A percentile compares a stretch with the other conserved stretches of the same genome.
Conservation (phyloP, 495 filamentous ascomycete genomes). For the Elasticomyces elasticus region DNA sequence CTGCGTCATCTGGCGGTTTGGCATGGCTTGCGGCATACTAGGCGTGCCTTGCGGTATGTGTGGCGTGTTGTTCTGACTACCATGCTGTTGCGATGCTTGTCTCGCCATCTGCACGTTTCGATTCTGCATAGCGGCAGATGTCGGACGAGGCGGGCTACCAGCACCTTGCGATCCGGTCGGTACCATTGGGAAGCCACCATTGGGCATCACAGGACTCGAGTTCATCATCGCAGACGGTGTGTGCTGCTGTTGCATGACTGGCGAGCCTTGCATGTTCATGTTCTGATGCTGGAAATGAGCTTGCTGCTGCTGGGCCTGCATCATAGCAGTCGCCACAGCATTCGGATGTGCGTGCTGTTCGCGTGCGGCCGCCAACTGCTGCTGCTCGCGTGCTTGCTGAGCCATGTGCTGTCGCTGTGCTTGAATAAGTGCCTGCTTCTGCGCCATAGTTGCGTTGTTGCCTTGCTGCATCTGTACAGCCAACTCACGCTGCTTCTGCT, state of each 20-base stretch:
- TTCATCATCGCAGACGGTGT: constrained; percentile 57
- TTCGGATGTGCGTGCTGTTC: constrained; percentile 26
- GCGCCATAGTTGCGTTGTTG: background rate
- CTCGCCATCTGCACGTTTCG: constrained; percentile 59
- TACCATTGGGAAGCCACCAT: constrained; percentile 63
- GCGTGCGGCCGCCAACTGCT: constrained; percentile 20
- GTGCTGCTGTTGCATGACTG: constrained; percentile 64
- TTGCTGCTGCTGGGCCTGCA: constrained; percentile 46
- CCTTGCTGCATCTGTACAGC: constrained; percentile 16
- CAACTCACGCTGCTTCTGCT: constrained; percentile 9
- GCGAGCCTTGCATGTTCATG: constrained; percentile 56
- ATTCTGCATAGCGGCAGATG: constrained; percentile 66
- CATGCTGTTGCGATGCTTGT: constrained; percentile 59
- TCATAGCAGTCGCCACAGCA: constrained; percentile 25
- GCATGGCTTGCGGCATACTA: constrained; percentile 67
- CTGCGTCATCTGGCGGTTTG: constrained; percentile 53
- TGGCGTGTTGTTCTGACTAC: constrained; percentile 45
- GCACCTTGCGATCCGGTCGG: constrained; percentile 61
- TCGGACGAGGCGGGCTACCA: constrained; percentile 65
- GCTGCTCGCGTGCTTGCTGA: constrained; percentile 28
- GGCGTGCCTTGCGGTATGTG: constrained; percentile 61
- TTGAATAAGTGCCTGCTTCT: background rate
- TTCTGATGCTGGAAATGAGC: constrained; percentile 23
- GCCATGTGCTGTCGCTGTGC: constrained; percentile 25
- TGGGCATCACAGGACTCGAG: constrained; percentile 66